A percentile compares a stretch with the other conserved stretches of the same genome.
These are phyloP conservation scores for Candida tetrigidarum DNA, from an alignment of 1,139 yeast species.

Conservation along the genomic window DNA sequence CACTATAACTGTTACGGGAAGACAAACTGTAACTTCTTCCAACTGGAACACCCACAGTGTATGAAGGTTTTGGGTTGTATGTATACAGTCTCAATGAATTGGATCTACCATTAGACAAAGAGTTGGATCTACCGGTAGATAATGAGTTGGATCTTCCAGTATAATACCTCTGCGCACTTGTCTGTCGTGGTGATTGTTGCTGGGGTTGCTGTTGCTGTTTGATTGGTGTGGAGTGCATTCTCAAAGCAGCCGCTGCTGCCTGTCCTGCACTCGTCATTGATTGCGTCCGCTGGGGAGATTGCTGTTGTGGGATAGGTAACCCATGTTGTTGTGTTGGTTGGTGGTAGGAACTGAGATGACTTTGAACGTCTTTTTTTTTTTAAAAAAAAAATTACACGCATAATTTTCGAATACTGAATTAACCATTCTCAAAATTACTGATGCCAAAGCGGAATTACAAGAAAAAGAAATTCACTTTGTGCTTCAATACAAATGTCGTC, in stretches of 20 bases:
- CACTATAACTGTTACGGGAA: slow-evolving; percentile 6
- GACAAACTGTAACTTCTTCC: slow-evolving; percentile 26
- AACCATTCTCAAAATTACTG: too few species aligned
- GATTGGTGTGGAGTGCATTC: slow-evolving; percentile 29
- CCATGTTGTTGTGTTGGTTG: slow-evolving; percentile 25
- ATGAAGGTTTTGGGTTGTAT: slow-evolving; percentile 48
- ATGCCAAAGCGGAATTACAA: too few species aligned
- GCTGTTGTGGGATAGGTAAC: slow-evolving; percentile 20
- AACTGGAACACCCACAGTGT: slow-evolving; percentile 26
- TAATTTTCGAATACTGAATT: too few species aligned
- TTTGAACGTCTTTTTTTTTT: slow-evolving; percentile 18
- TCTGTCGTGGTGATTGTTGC: slow-evolving; percentile 14
- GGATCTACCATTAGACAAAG: slow-evolving; percentile 25
- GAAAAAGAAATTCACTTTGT: too few species aligned
- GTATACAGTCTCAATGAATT: slow-evolving; percentile 41
- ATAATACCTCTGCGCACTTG: slow-evolving; percentile 11
- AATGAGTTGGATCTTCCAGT: slow-evolving; percentile 21
- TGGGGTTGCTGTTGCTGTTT: slow-evolving; percentile 19
- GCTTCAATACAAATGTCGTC: too few species aligned
- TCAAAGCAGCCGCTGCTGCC: slow-evolving; percentile 53
- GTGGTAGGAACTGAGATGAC: slow-evolving; percentile 33
- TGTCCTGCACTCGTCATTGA: slow-evolving; percentile 41
- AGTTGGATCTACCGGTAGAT: slow-evolving; percentile 19
- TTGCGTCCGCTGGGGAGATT: slow-evolving; percentile 21
- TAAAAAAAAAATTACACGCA: too few species aligned